A percentile compares a stretch with the other conserved stretches of the same genome.
phyloP scores from a whole-genome alignment of 1,284 basidiomycete species.

The Earliella scabrosa region DNA sequence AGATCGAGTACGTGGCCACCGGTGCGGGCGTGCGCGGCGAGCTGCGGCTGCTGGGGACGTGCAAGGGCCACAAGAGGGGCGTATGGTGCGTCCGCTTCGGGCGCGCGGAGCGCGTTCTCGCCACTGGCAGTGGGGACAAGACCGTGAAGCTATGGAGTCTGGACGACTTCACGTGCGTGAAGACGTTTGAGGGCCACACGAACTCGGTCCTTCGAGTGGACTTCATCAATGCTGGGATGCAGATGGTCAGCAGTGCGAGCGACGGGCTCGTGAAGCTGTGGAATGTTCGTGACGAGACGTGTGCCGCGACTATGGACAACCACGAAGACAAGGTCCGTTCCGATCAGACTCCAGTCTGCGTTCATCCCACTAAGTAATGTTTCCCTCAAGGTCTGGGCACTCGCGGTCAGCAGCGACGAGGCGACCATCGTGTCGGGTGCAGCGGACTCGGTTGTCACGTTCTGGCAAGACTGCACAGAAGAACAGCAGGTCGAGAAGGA shows the following conservation, averaged over 20 bases:
- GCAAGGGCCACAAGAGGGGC: slow-evolving; percentile 95
- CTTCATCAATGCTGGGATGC: slow-evolving; percentile 85
- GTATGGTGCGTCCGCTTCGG: slow-evolving; percentile 96
- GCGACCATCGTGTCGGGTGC: slow-evolving; percentile 87
- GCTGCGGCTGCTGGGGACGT: slow-evolving; percentile 82
- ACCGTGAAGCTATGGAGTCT: slow-evolving; percentile 94
- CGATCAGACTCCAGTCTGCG: no score
- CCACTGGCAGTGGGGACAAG: slow-evolving; percentile 94
- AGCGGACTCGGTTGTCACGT: slow-evolving; percentile 91
- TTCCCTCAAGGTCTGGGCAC: slow-evolving; percentile 98
- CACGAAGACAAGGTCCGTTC: slow-evolving; percentile 89
- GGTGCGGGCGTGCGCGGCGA: slow-evolving; percentile 61
- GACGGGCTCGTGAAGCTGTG: slow-evolving; percentile 97
- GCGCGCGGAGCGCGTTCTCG: slow-evolving; percentile 81
- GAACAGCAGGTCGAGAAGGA: slow-evolving; percentile 79
- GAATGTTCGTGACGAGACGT: slow-evolving; percentile 91
- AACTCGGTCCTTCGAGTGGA: slow-evolving; percentile 95
- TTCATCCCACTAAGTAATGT: no score
- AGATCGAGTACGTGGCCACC: slow-evolving; percentile 63
- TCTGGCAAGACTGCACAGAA: slow-evolving; percentile 94
- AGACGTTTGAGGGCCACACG: slow-evolving; percentile 97
- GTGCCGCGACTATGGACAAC: slow-evolving; percentile 89
- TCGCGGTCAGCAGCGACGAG: slow-evolving; percentile 82
- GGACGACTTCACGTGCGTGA: slow-evolving; percentile 89
- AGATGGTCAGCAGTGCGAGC: slow-evolving; percentile 87